Percentiles rank a stretch among this genome's conserved stretches.
Evolutionary conservation across 306 rosid genomes (phyloP).

Genomic region (Castanea sativa): DNA sequence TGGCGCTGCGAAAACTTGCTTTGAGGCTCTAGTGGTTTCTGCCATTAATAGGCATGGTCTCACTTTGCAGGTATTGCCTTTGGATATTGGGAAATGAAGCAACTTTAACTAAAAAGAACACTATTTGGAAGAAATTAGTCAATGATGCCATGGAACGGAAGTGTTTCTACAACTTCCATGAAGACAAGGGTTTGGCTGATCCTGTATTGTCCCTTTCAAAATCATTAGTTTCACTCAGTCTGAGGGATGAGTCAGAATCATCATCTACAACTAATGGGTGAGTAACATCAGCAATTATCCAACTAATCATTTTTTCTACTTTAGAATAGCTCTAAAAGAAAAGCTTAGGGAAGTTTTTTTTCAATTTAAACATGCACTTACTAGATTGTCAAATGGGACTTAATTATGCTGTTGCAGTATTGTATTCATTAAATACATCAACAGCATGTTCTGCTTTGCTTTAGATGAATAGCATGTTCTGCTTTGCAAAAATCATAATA

Average conservation of each 20-base stretch:
- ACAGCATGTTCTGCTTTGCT: too few relatives aligned
- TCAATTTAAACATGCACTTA: background rate
- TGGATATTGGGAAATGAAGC: conserved; percentile 40
- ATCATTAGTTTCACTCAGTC: conserved; percentile 14
- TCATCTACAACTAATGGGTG: conserved; percentile 16
- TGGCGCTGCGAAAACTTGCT: background rate
- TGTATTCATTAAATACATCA: too few relatives aligned
- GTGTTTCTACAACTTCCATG: conserved; percentile 24
- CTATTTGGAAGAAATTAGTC: conserved; percentile 36
- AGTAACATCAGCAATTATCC: background rate
- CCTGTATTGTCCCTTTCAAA: conserved; percentile 6
- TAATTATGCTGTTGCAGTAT: background rate
- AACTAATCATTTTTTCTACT: background rate
- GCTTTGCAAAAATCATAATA: too few relatives aligned
- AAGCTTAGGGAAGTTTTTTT: background rate
- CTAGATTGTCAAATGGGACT: background rate
- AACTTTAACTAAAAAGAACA: conserved; percentile 18
- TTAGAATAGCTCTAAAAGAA: background rate
- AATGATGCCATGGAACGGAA: conserved; percentile 32
- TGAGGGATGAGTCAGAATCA: conserved; percentile 6
- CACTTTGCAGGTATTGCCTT: conserved; percentile 30
- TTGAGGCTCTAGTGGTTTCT: background rate
- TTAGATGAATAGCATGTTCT: too few relatives aligned
- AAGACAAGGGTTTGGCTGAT: conserved; percentile 24
- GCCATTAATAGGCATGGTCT: background rate